Evolutionary conservation across 2,329 filamentous ascomycete genomes (phyloP), one percentile per base, ranked within the genome.

Genomic region (Neonectria coccinea): DNA sequence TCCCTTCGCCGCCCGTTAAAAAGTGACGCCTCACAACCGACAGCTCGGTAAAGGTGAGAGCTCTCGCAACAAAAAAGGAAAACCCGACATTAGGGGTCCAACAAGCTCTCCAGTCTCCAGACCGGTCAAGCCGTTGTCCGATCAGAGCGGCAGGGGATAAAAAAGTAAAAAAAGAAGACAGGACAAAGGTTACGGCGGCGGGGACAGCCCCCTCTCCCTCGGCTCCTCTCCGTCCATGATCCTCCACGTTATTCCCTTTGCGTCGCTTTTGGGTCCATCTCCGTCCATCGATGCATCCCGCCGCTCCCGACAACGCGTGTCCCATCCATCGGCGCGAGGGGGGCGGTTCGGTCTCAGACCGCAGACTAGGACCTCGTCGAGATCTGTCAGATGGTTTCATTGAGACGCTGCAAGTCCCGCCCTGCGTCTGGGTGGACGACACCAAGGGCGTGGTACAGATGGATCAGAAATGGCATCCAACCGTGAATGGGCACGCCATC

Each of bases 1-100:
- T 25, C 25, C 25, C 25, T 25, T 25, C 25, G 25, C 25, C 25
- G 25, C 25, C 25, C 25, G 25, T 25, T 53, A 14, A 48, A 53
- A 62, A 45, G 25, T 58, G 54, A 63, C 45, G 55, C 39, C 60
- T 63, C 55, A 63, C 42, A 63, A 63, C 41, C 55, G 41, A 54
- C 48, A 58, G 50, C 60, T 57, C 47, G 55, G 47, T 51, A 52
- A 56, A 52, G 25, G 18, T 45, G 45, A 54, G 45, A 54, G 48
- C 14, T 11, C 31, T 51, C 44, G 52, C 42, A 52, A 42, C 14
- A 39, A 16, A 11, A 52, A 27, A 29, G 25, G 2, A 27, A 29
- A 25, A 4, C 25, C n/a, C 39, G n/a, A 11, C n/a, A 33, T 36
- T 33, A 31, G 31, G 48, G 48, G 48, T 51, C 48, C 47, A 50